These are phyloP conservation scores for Russula ochroleuca DNA, from an alignment of 768 basidiomycete genomes.

Conservation along the genomic window DNA sequence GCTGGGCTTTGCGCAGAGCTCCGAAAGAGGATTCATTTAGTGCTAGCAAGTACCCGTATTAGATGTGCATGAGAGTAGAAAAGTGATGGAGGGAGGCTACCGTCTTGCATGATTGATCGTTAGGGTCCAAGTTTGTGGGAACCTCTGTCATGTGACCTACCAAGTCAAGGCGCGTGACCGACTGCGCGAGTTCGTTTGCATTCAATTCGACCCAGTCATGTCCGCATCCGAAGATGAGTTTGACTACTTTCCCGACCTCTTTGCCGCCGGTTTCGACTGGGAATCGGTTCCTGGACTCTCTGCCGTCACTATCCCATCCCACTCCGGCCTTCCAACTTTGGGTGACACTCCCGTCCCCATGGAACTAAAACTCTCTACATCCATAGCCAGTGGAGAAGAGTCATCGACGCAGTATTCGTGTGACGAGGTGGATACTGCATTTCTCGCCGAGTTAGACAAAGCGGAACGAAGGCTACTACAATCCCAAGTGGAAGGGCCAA, in stretches of 20 bases:
- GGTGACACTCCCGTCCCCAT: background rate
- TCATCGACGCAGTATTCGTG: conserved; percentile 27
- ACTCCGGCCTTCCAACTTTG: background rate
- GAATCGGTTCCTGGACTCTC: conserved; percentile 37
- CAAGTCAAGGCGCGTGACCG: background rate
- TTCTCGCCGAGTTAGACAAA: conserved; percentile 19
- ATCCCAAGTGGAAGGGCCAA: background rate
- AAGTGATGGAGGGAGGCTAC: background rate
- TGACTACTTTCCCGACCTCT: conserved; percentile 49
- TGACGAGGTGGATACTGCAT: conserved; percentile 31
- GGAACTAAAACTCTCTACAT: background rate
- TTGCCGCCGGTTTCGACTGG: conserved; percentile 47
- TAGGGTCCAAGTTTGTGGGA: background rate
- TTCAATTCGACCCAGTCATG: background rate
- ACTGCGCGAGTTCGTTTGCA: background rate
- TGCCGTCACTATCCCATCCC: background rate
- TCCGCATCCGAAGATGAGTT: conserved; percentile 45
- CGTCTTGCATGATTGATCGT: conserved; percentile 6
- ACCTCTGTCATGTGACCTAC: background rate
- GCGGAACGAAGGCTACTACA: conserved; percentile 14
- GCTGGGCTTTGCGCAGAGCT: conserved; percentile 25
- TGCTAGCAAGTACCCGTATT: background rate
- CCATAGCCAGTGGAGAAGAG: background rate
- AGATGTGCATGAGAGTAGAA: background rate
- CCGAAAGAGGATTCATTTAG: conserved; percentile 23